Evolutionary conservation across 805 yeast genomes (phyloP), one percentile per base, ranked within the genome.

Genomic region (Barnettozyma pratensis): DNA sequence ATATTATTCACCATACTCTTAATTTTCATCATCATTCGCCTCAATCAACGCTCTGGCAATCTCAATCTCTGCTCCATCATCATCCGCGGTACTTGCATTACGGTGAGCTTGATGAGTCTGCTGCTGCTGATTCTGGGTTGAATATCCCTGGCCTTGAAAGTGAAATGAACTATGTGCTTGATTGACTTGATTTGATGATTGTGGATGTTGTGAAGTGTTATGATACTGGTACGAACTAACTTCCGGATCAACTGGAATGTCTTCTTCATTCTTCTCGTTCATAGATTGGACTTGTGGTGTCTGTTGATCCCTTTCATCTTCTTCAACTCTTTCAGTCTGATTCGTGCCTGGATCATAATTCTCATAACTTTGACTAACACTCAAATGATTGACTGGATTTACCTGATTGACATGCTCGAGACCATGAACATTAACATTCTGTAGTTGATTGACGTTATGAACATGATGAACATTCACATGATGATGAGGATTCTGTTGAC

Each of bases 21-120:
- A 39, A 12, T 53, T 54, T 30, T 44, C 52, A 27, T 44, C 54
- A 38, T 51, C 56, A 46, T 56, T 79, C 0, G 85, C 83, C 51
- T 80, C 84, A 43, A 81, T 80, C 55, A 81, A 66, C 0, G 85
- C 87, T 39, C 84, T 67, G 1, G 87, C 87, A 55, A 81, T 82
- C 42, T 80, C 85, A 37, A 81, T 77, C 54, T 80, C 85, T 43
- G 75, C 80, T 6, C 77, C 80, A 6, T 71, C 68, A 8, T 65
- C 63, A 4, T 56, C 71, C 41, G 67, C n/a, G 8, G 14, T 42
- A 4, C 11, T 25, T 11, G 14, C 37, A 26, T 2, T 26, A 12
- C 29, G 14, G 37, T 34, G 12, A 30, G 11, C 11, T 2, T 19
- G 19, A 19, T 19, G 19, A 3, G 19, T 19, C 19, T 19, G 19